Conservation (phyloP, 305 asterid genomes). For the Fraxinus sp. region DNA sequence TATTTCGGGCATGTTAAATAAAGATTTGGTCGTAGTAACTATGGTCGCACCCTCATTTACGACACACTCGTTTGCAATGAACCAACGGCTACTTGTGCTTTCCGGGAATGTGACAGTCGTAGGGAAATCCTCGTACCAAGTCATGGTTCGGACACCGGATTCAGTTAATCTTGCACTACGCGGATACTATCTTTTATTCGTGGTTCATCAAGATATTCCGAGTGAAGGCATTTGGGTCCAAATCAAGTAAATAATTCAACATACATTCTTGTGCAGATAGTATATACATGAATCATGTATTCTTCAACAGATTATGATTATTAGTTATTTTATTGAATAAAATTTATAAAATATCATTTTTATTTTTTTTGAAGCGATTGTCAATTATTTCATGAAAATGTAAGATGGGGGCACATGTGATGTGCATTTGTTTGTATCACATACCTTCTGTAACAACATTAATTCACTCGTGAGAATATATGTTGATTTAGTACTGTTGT, state of each 20-base stretch:
- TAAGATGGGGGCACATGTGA: no score
- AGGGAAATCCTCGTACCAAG: constrained; percentile 17
- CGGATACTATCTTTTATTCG: constrained; percentile 45
- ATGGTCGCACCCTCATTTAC: constrained; percentile 40
- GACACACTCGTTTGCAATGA: constrained; percentile 45
- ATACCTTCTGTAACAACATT: no score
- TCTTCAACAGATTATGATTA: no score
- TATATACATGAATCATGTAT: not conserved
- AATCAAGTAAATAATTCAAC: constrained; percentile 15
- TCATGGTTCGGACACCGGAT: constrained; percentile 28
- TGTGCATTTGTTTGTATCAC: no score
- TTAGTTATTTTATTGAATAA: no score
- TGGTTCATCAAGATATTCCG: constrained; percentile 43
- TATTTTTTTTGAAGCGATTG: no score
- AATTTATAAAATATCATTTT: no score
- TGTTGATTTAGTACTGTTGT: no score
- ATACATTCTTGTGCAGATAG: constrained; percentile 13
- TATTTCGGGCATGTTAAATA: constrained; percentile 1
- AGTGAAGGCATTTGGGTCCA: constrained; percentile 59
- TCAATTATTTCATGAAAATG: no score
- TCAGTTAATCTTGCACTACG: constrained; percentile 41
- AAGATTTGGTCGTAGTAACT: constrained; percentile 22
- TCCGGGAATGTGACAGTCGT: constrained; percentile 4
- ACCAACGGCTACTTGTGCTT: constrained; percentile 35
- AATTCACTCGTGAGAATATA: no score